Conservation (phyloP, 2,329 filamentous ascomycete genomes). For the Alternaria burnsii region DNA sequence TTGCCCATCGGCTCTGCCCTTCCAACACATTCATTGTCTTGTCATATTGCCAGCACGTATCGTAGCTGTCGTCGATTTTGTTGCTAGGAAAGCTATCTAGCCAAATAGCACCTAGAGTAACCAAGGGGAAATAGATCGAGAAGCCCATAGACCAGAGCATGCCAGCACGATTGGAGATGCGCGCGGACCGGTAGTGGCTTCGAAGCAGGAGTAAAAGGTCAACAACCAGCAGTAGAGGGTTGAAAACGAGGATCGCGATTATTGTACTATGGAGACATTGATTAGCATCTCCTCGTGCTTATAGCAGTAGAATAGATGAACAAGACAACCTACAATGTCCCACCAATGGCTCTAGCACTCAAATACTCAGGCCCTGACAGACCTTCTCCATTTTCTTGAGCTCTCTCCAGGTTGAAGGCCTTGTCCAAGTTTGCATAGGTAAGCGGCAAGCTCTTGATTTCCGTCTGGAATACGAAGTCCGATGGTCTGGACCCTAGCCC, state of each 20-base stretch:
- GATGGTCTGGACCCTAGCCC: background rate
- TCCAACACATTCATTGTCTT: background rate
- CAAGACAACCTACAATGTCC: background rate
- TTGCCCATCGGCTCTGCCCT: background rate
- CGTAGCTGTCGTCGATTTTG: background rate
- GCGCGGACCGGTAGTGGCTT: background rate
- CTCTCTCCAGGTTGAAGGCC: background rate
- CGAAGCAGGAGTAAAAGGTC: background rate
- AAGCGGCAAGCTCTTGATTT: background rate
- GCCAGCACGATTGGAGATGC: conserved; percentile 6
- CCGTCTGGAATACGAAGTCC: background rate
- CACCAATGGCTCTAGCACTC: background rate
- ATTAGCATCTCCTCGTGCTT: background rate
- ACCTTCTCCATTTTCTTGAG: background rate
- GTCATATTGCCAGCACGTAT: background rate
- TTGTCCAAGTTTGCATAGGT: conserved; percentile 6
- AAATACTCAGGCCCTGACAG: background rate
- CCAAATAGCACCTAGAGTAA: background rate
- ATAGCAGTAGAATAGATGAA: background rate
- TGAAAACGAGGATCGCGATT: background rate
- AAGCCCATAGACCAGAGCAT: background rate
- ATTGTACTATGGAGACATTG: background rate
- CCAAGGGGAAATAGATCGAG: background rate
- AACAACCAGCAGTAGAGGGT: background rate
- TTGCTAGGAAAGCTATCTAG: background rate